Conservation (phyloP, 148 eudicot genomes). For the Vaccinium vitisidaea region DNA sequence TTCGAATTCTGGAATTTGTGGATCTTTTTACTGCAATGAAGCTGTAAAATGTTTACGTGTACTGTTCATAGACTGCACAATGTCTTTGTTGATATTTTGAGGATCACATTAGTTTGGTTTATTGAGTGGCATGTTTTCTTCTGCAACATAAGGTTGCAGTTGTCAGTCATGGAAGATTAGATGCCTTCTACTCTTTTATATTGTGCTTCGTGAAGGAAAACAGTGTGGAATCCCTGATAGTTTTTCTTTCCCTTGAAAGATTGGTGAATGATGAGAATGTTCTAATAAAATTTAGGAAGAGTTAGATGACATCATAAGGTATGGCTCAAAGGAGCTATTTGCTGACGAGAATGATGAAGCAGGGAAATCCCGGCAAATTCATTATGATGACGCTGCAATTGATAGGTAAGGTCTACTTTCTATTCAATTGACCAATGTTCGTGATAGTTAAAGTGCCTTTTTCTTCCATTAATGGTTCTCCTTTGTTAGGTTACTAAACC, state of each 20-base stretch:
- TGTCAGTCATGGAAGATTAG: background rate
- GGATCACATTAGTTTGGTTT: background rate
- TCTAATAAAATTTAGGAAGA: conserved; percentile 65
- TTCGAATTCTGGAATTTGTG: background rate
- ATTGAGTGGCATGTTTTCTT: background rate
- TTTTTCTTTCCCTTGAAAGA: conserved; percentile 4
- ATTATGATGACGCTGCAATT: conserved; percentile 94
- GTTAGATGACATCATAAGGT: conserved; percentile 92
- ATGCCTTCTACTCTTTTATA: background rate
- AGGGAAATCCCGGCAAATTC: conserved; percentile 89
- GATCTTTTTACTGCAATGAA: conserved; percentile 1
- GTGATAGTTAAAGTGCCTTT: background rate
- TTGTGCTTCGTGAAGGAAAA: background rate
- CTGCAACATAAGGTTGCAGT: background rate
- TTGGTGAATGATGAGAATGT: conserved; percentile 12
- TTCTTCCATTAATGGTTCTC: conserved; percentile 3
- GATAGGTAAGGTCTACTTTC: conserved; percentile 50
- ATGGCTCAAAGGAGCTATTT: conserved; percentile 94
- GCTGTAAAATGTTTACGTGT: background rate
- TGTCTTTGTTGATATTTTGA: background rate
- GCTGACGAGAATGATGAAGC: conserved; percentile 93
- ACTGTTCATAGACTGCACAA: no score
- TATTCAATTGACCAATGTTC: background rate
- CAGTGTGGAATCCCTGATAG: conserved; percentile 6
- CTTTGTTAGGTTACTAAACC: conserved; percentile 69